Evolutionary conservation across 164 flowering plant genomes (phyloP), one percentile per base, ranked within the genome.

Genomic region (Dillenia turbinata): DNA sequence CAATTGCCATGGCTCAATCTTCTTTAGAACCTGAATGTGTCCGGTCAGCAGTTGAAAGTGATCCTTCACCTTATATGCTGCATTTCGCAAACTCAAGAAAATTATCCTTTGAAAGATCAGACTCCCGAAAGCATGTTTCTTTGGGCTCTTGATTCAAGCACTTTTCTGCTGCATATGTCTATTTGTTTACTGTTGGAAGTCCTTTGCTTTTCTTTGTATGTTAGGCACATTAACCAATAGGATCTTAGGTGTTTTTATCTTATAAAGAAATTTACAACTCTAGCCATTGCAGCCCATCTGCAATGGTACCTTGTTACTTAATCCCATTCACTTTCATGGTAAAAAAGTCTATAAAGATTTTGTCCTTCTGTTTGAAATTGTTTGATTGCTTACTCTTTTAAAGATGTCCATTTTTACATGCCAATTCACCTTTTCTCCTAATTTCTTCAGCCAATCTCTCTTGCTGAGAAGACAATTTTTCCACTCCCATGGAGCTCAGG

Each of bases 401-500:
- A 44, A 51, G 60, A 60, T 47, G 69, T 53, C 12, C 10, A 52
- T 46, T 60, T 56, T 49, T 61, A 26, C 3, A 26, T 26, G 33
- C 33, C 33, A 26, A 26, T 26, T 26, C 33, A 26, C 1, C 33
- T 26, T 26, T 26, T 26, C 33, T 26, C 5, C 3, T 26, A 26
- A 8, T 26, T 60, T 67, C 66, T 73, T 19, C 86, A 91, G 99
- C 74, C 96, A 86, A 47, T 65, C 71, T 46, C 92, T 86, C 56
- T 72, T 94, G 72, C 86, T 78, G 80, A 94, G 84, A 73, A 81
- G 96, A 33, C 97, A 89, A 69, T 94, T 89, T 72, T 94, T 82
- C 71, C 99, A 94, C 56, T 94, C 99, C 52, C 99, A 94, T 73
- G 79, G 99, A 75, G 99, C 96, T 73, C 99, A 94, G 90, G 99